A percentile compares a stretch with the other conserved stretches of the same genome.
phyloP scores from a whole-genome alignment of 352 stramenopile genomes.

The Globisporangium iwayamae region DNA sequence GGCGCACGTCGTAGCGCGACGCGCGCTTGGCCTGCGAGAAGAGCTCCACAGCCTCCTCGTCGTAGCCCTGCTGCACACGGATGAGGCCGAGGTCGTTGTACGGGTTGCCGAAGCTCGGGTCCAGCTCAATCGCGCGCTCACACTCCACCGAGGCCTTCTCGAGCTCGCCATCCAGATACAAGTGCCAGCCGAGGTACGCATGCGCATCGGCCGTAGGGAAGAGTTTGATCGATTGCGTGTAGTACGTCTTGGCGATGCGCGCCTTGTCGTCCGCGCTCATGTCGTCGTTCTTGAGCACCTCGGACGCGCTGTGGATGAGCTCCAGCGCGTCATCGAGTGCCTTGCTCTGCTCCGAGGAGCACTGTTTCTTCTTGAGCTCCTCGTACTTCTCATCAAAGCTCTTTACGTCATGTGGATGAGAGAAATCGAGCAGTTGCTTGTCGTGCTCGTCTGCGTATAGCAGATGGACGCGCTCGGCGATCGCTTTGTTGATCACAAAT shows the following conservation, averaged over 20 bases:
- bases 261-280: slow-evolving; percentile 41
- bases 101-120: slow-evolving; percentile 60
- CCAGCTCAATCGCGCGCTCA: slow-evolving; percentile 57
- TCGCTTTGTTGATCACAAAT: slow-evolving; percentile 59
- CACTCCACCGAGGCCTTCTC: slow-evolving; percentile 52
- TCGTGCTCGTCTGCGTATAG: slow-evolving; percentile 49
- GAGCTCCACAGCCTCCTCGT: slow-evolving; percentile 50
- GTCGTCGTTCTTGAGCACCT: slow-evolving; percentile 42
- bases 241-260: slow-evolving; percentile 65
- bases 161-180: slow-evolving; percentile 58
- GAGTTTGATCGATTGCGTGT: slow-evolving; percentile 56
- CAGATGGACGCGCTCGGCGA: slow-evolving; percentile 61
- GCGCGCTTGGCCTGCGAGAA: slow-evolving; percentile 62
- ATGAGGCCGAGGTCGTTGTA: slow-evolving; percentile 77
- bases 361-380: slow-evolving; percentile 30
- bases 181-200: slow-evolving; percentile 65
- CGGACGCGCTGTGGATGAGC: slow-evolving; percentile 45
- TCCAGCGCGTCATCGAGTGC: slow-evolving; percentile 47
- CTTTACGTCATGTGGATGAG: slow-evolving; percentile 21
- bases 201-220: slow-evolving; percentile 68
- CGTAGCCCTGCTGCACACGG: slow-evolving; percentile 49
- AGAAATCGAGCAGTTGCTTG: slow-evolving; percentile 36
- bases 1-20: slow-evolving; percentile 61
- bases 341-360: slow-evolving; percentile 18
- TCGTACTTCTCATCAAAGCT: slow-evolving; percentile 58